phyloP scores from a whole-genome alignment of 2,329 filamentous ascomycete genomes.

The Neocucurbitaria cava region DNA sequence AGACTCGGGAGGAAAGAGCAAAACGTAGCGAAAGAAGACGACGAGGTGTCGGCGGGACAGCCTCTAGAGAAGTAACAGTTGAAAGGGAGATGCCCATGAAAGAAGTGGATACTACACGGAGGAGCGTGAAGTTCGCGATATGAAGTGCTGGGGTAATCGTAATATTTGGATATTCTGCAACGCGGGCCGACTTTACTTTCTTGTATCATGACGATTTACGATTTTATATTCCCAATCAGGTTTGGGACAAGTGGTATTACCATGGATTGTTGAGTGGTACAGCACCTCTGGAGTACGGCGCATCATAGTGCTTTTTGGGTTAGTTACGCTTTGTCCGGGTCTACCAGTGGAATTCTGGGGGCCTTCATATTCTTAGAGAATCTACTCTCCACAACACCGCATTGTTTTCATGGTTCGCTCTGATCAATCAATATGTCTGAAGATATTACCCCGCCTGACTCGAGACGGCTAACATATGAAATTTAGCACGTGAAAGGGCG shows the following conservation, averaged over 20 bases:
- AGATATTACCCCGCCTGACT: background rate
- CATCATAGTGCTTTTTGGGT: constrained; percentile 1
- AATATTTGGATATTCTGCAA: constrained; percentile 14
- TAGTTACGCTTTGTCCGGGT: background rate
- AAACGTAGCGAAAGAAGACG: constrained; percentile 61
- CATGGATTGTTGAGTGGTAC: constrained; percentile 5
- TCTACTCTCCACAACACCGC: background rate
- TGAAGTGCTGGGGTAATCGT: constrained; percentile 26
- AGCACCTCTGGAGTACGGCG: constrained; percentile 14
- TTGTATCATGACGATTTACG: constrained; percentile 29
- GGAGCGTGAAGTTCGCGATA: constrained; percentile 44
- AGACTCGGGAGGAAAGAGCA: constrained; percentile 65
- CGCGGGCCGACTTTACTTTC: background rate
- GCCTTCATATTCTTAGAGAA: background rate
- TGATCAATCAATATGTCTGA: background rate
- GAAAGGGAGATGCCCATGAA: constrained; percentile 34
- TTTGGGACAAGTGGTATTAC: constrained; percentile 3
- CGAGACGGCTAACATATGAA: background rate
- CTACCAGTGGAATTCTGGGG: background rate
- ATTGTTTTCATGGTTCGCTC: background rate
- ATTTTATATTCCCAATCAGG: constrained; percentile 13
- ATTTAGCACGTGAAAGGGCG: constrained; percentile 16
- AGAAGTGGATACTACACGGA: constrained; percentile 19
- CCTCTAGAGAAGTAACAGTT: constrained; percentile 36
- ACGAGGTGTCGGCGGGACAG: constrained; percentile 36